phyloP scores from a whole-genome alignment of 106 monocot species.

The Acorus calamus region DNA sequence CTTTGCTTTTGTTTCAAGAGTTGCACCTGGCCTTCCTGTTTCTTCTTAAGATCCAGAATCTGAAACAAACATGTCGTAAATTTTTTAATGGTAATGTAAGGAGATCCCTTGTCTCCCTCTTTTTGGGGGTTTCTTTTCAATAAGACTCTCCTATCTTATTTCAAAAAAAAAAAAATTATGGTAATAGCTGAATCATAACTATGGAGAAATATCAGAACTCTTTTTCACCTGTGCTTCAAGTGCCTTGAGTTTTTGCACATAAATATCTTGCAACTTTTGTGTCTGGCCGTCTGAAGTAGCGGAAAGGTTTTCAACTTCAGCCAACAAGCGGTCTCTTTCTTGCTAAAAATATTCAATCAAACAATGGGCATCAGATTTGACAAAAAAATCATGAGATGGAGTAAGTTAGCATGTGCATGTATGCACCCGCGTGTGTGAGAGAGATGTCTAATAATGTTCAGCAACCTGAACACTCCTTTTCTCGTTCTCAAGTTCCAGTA shows the following conservation, averaged over 20 bases:
- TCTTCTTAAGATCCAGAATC: slow-evolving; percentile 96
- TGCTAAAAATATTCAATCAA: slow-evolving; percentile 39
- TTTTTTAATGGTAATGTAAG: too few species aligned
- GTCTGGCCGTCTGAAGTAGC: slow-evolving; percentile 44
- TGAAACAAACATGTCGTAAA: slow-evolving; percentile 9
- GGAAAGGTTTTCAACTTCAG: slow-evolving; percentile 81
- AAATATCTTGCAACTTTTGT: slow-evolving; percentile 59
- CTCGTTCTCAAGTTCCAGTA: slow-evolving; percentile 96
- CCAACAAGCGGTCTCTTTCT: slow-evolving; percentile 74
- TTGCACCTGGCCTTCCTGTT: slow-evolving; percentile 95
- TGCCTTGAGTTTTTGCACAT: slow-evolving; percentile 75
- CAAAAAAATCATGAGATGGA: too few species aligned
- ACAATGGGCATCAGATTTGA: too few species aligned
- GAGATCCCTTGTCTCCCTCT: too few species aligned
- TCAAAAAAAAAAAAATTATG: neutral
- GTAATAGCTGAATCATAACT: neutral
- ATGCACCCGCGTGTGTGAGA: too few species aligned
- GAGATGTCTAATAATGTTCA: neutral
- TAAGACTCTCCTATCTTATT: too few species aligned
- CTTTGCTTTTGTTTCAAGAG: slow-evolving; percentile 95
- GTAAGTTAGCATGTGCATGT: too few species aligned
- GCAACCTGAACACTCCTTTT: slow-evolving; percentile 75
- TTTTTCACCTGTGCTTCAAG: slow-evolving; percentile 84
- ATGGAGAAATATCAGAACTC: neutral
- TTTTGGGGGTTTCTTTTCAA: too few species aligned